Evolutionary conservation across 176 grass and related monocot genomes (phyloP).

Genomic region (Carex littledalei): DNA sequence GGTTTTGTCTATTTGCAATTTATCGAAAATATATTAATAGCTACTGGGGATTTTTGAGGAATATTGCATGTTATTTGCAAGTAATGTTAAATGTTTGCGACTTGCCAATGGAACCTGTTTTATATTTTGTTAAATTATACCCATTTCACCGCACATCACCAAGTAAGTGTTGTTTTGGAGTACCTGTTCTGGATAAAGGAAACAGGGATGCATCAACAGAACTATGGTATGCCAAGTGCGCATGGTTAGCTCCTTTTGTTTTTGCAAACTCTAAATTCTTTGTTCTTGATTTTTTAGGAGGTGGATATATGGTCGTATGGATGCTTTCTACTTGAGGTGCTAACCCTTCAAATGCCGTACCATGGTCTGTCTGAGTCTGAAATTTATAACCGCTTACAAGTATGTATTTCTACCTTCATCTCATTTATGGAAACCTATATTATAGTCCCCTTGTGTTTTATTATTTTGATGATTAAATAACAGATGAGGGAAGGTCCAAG

Average conservation of each 20-base stretch:
- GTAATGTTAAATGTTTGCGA: background rate
- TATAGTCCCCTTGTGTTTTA: conserved; percentile 9
- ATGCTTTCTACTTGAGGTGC: conserved; percentile 87
- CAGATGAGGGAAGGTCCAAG: conserved; percentile 74
- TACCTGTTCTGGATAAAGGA: background rate
- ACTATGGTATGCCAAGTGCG: background rate
- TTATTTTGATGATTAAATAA: conserved; percentile 25
- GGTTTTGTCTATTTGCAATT: background rate
- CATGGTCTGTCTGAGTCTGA: conserved; percentile 58
- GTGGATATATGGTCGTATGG: conserved; percentile 97
- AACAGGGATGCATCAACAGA: background rate
- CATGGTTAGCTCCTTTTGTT: background rate
- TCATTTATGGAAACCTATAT: conserved; percentile 10
- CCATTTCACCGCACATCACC: background rate
- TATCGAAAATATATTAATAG: background rate
- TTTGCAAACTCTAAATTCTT: background rate
- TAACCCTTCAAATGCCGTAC: conserved; percentile 76
- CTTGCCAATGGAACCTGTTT: background rate
- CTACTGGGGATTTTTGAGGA: background rate
- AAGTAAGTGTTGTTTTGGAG: background rate
- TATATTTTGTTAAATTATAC: background rate
- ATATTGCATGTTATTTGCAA: background rate
- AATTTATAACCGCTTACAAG: conserved; percentile 74
- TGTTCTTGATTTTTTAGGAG: conserved; percentile 46
- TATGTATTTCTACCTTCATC: conserved; percentile 22